Evolutionary conservation across 129 eudicot species (phyloP), one percentile per base, ranked within the genome.

Genomic region (Artemisia argyi): DNA sequence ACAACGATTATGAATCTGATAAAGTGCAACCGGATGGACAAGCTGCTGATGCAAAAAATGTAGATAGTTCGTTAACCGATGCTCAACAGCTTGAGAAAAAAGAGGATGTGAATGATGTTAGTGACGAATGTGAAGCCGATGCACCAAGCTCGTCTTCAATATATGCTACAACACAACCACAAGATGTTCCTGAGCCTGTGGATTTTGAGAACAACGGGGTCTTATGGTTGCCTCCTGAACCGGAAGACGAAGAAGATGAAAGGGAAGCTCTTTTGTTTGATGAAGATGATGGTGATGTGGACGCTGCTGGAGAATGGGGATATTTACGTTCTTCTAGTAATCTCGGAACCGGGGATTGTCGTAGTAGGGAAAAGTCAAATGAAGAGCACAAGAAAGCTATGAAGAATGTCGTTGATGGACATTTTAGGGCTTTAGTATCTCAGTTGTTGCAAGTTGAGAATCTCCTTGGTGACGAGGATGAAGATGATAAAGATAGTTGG

Each of bases 191-290:
- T 20, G 99, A 94, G 59, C 96, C 93, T 62, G 97, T 95, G 64
- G 99, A 95, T 73, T 95, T 90, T 76, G 99, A 95, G 73, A 95
- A 86, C 81, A 95, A 86, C 22, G 99, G 99, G 80, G 89, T 95
- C 79, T 80, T 95, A 3, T 95, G 99, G 99, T 88, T 95, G 56
- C 99, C 99, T n/a, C 99, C 99, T 62, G 99, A 95, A 81, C 99
- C 99, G 0, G 99, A 95, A 76, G 92, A 95, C 46, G 97, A 95
- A 88, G 99, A 90, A 75, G 99, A 95, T 68, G 99, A 95, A 61
- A 86, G 80, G 71, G 97, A 90, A 80, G 79, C 87, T 66, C 75
- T 83, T 65, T 42, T 86, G 66, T 90, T 79, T 70, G 99, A 88
- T 68, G 98, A 92, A 7, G 75, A 48, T 2, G 93, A 87, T 58